Percentiles rank a stretch among this genome's conserved stretches.
Evolutionary conservation across 768 basidiomycete species (phyloP).

Genomic region (Russula virescens): DNA sequence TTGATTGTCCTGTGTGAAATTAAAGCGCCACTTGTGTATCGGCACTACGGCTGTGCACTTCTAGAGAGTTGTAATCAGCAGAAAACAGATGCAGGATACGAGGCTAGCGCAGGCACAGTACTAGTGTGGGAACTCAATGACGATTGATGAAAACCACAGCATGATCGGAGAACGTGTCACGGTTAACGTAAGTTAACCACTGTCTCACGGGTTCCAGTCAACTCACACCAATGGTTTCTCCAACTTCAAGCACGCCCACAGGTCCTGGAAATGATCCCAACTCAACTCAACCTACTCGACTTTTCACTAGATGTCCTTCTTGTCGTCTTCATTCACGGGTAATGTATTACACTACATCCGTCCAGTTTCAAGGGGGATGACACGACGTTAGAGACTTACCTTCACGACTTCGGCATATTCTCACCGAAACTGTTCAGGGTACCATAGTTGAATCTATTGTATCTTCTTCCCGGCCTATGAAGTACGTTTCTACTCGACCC

Average conservation of each 20-base stretch:
- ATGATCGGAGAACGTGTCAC: background rate
- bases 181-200: too few relatives aligned
- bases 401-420: constrained; percentile 64
- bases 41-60: constrained; percentile 55
- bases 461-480: constrained; percentile 90
- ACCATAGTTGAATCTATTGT: constrained; percentile 59
- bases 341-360: constrained; percentile 25
- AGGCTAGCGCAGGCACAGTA: too few relatives aligned
- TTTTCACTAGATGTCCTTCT: constrained; percentile 46
- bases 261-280: background rate
- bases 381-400: constrained; percentile 77
- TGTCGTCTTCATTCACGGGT: constrained; percentile 78
- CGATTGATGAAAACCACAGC: constrained; percentile 47
- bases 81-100: constrained; percentile 47
- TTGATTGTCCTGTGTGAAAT: constrained; percentile 49
- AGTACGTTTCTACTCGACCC: constrained; percentile 36
- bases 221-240: background rate
- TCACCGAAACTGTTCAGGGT: constrained; percentile 56
- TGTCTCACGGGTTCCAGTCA: too few relatives aligned
- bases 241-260: background rate
- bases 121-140: constrained; percentile 59
- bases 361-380: constrained; percentile 55
- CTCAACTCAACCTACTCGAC: too few relatives aligned
- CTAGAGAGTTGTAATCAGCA: constrained; percentile 44
- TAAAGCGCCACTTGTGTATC: constrained; percentile 69